These are phyloP conservation scores for Colletotrichum somersetense DNA, from an alignment of 2,329 filamentous ascomycete genomes.

Conservation along the genomic window DNA sequence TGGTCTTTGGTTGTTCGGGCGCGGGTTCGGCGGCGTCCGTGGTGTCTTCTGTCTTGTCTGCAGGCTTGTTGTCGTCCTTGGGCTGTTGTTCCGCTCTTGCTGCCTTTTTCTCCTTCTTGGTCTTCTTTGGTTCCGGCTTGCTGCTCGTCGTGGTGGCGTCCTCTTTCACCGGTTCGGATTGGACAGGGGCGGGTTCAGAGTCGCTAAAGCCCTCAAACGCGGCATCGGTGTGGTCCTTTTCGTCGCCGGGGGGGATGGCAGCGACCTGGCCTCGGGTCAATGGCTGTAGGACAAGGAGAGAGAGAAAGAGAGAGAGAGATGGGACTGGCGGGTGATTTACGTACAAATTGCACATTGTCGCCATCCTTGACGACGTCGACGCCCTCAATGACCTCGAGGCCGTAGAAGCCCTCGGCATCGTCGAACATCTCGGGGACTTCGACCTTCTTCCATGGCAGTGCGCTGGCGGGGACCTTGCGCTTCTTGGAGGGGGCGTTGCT, in stretches of 20 bases:
- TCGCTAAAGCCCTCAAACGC: conserved; percentile 78
- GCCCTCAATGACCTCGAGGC: conserved; percentile 90
- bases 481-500: conserved; percentile 46
- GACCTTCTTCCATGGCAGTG: conserved; percentile 68
- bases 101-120: conserved; percentile 47
- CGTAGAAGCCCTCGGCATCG: conserved; percentile 94
- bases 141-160: conserved; percentile 48
- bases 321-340: conserved; percentile 33
- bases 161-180: conserved; percentile 46
- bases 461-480: conserved; percentile 58
- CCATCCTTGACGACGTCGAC: conserved; percentile 84
- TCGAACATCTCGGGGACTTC: conserved; percentile 83
- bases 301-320: background rate
- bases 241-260: conserved; percentile 29
- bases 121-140: conserved; percentile 46
- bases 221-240: conserved; percentile 56
- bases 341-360: conserved; percentile 68
- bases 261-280: conserved; percentile 3
- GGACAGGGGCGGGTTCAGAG: conserved; percentile 49
- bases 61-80: conserved; percentile 42
- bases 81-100: conserved; percentile 50
- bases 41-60: conserved; percentile 1
- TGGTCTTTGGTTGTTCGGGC: conserved; percentile 42
- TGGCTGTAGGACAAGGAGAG: background rate
- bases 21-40: background rate